Evolutionary conservation across 805 yeast species (phyloP).

Genomic region (Naumovozyma dairenensis): DNA sequence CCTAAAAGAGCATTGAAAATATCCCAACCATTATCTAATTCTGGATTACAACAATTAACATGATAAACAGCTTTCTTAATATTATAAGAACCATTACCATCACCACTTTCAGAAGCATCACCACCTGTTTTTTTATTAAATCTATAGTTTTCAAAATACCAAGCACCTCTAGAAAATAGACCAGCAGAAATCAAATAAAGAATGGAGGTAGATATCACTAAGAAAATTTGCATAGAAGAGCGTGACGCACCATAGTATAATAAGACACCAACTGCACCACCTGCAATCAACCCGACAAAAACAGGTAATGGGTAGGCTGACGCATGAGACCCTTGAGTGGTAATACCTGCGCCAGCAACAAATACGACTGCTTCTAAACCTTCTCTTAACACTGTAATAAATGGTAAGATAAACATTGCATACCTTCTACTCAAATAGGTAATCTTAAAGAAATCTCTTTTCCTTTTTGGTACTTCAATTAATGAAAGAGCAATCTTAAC

Average conservation of each 20-base stretch:
- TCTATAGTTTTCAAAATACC: conserved; percentile 70
- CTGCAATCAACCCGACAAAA: conserved; percentile 73
- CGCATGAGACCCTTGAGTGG: conserved; percentile 42
- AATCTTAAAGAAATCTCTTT: conserved; percentile 42
- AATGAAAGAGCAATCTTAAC: conserved; percentile 83
- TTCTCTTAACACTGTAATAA: conserved; percentile 87
- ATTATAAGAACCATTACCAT: conserved; percentile 93
- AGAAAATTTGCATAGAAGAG: conserved; percentile 76
- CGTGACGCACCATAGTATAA: conserved; percentile 77
- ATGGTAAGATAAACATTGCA: conserved; percentile 82
- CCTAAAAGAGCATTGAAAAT: conserved; percentile 89
- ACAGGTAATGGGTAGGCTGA: conserved; percentile 91
- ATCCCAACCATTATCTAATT: conserved; percentile 90
- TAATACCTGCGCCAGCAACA: conserved; percentile 89
- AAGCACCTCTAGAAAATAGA: conserved; percentile 83
- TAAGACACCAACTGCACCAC: conserved; percentile 56
- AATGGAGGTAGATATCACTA: conserved; percentile 79
- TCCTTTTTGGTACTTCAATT: conserved; percentile 44
- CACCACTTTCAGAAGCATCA: conserved; percentile 87
- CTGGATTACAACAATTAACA: conserved; percentile 95
- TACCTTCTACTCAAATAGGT: conserved; percentile 59
- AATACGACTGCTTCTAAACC: conserved; percentile 95
- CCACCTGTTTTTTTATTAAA: conserved; percentile 73
- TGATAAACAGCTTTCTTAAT: conserved; percentile 79
- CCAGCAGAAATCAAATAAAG: conserved; percentile 88